Percentiles rank a stretch among this genome's conserved stretches.
Conservation (phyloP, 768 basidiomycete genomes). For the Candolleomyces aberdarensis region DNA sequence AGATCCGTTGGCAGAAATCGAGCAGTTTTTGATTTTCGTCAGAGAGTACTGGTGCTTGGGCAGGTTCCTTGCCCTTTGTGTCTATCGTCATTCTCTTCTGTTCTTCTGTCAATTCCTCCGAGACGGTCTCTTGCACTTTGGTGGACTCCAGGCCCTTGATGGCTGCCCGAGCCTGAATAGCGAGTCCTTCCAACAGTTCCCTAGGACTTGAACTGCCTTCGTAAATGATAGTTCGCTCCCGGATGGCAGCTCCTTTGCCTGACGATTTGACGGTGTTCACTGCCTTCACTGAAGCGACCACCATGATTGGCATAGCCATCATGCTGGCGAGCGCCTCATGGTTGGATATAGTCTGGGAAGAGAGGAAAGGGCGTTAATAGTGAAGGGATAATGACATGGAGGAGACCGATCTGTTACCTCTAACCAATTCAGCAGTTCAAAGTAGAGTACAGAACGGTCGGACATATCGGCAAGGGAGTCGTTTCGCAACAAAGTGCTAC, state of each 20-base stretch:
- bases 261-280: slow-evolving; percentile 53
- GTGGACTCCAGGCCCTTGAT: slow-evolving; percentile 79
- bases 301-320: slow-evolving; percentile 98
- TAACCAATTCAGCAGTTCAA: slow-evolving; percentile 88
- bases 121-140: slow-evolving; percentile 42
- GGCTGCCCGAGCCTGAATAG: slow-evolving; percentile 90
- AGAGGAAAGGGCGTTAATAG: not conserved
- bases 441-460: slow-evolving; percentile 79
- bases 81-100: slow-evolving; percentile 80
- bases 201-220: slow-evolving; percentile 90
- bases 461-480: slow-evolving; percentile 96
- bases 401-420: slow-evolving; percentile 51
- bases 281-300: slow-evolving; percentile 64
- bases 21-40: slow-evolving; percentile 80
- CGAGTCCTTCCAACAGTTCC: slow-evolving; percentile 87
- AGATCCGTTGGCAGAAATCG: slow-evolving; percentile 82
- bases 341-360: slow-evolving; percentile 76
- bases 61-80: slow-evolving; percentile 66
- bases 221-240: slow-evolving; percentile 83
- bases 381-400: slow-evolving; percentile 5
- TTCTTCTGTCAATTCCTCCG: slow-evolving; percentile 82
- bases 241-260: slow-evolving; percentile 47
- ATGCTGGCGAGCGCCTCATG: slow-evolving; percentile 92
- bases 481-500: slow-evolving; percentile 82
- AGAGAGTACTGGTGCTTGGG: slow-evolving; percentile 38